Percentiles rank a stretch among this genome's conserved stretches.
These are phyloP conservation scores for Vaccinium myrtillus DNA, from an alignment of 148 eudicot species.

Conservation along the genomic window DNA sequence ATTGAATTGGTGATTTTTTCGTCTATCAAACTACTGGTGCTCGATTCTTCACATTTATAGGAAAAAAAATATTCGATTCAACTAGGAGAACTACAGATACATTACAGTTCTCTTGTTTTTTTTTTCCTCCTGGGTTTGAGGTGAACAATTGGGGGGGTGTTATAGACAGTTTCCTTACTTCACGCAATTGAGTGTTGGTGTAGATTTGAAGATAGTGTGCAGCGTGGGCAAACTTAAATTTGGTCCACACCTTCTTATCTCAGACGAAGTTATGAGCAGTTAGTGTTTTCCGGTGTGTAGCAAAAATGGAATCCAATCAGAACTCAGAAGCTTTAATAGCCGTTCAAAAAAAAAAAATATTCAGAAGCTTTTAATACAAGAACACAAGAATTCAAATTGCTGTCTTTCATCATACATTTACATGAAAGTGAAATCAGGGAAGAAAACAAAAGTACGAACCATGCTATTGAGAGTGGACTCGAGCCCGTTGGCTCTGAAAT, in stretches of 20 bases:
- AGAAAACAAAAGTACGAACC: conserved; percentile 11
- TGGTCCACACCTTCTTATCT: neutral
- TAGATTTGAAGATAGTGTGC: too few species aligned
- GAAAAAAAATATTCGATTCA: neutral
- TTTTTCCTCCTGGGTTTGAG: too few species aligned
- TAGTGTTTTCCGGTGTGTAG: too few species aligned
- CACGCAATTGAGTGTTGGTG: neutral
- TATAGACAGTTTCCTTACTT: neutral
- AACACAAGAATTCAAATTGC: neutral
- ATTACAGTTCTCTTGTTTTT: too few species aligned
- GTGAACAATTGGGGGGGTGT: neutral
- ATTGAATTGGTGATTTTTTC: neutral
- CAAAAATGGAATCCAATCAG: neutral
- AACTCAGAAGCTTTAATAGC: neutral
- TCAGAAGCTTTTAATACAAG: neutral
- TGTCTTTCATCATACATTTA: neutral
- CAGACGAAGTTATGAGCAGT: neutral
- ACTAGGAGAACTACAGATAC: neutral
- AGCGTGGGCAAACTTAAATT: neutral
- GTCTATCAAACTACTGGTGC: neutral
- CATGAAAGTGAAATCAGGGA: neutral
- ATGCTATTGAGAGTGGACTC: conserved; percentile 34
- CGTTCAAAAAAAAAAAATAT: too few species aligned
- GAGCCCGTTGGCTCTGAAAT: conserved; percentile 4
- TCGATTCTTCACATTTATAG: neutral